Evolutionary conservation across 2,329 filamentous ascomycete species (phyloP).

Genomic region (Scolecobasidium constrictum): DNA sequence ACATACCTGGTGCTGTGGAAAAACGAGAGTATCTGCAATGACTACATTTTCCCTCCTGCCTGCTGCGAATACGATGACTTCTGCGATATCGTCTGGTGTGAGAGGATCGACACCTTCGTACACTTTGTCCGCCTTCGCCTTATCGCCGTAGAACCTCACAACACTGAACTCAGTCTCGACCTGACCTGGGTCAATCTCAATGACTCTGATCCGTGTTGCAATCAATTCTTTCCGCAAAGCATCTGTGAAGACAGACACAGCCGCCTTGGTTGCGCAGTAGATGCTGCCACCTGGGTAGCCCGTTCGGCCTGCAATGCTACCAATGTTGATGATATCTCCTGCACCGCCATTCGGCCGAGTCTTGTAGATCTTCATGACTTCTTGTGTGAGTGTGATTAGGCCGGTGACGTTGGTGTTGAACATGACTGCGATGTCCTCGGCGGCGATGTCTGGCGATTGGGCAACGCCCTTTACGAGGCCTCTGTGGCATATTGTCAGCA

Average conservation of each 20-base stretch:
- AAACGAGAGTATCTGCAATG: conserved; percentile 76
- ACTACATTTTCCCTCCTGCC: conserved; percentile 83
- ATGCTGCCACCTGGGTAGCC: conserved; percentile 77
- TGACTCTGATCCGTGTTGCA: conserved; percentile 67
- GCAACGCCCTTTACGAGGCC: conserved; percentile 85
- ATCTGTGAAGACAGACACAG: conserved; percentile 76
- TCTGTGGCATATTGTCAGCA: conserved; percentile 31
- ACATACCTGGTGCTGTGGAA: conserved; percentile 78
- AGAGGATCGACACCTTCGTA: conserved; percentile 73
- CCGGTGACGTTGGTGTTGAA: conserved; percentile 90
- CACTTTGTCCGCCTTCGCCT: conserved; percentile 78
- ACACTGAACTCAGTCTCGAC: conserved; percentile 92
- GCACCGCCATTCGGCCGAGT: conserved; percentile 55
- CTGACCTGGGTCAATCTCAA: conserved; percentile 84
- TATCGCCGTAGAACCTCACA: conserved; percentile 80
- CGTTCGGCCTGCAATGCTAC: conserved; percentile 82
- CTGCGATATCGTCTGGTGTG: conserved; percentile 83
- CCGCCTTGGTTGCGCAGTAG: conserved; percentile 89
- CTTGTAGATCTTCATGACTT: conserved; percentile 73
- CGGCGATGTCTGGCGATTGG: conserved; percentile 69
- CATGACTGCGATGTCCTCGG: conserved; percentile 78
- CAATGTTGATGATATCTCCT: conserved; percentile 94
- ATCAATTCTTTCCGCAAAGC: conserved; percentile 74
- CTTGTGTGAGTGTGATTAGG: conserved; percentile 93
- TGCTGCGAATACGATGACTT: conserved; percentile 77